Evolutionary conservation across 345 rosid genomes (phyloP).

Genomic region (Acer campestre): DNA sequence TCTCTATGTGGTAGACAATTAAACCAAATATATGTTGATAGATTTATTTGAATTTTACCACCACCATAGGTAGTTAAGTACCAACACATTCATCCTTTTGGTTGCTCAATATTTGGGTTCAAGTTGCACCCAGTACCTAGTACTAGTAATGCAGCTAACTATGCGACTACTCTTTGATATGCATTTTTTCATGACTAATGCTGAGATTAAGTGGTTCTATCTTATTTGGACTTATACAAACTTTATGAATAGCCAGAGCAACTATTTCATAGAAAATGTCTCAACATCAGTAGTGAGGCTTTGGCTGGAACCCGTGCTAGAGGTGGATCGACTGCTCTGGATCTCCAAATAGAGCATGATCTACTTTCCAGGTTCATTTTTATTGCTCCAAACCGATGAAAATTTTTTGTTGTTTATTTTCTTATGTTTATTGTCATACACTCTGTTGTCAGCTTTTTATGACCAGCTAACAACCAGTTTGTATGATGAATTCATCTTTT

Average conservation of each 20-base stretch:
- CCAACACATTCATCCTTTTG: not conserved
- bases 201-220: slow-evolving; percentile 20
- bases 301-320: slow-evolving; percentile 91
- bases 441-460: not conserved
- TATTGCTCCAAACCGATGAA: not conserved
- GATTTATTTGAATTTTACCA: not conserved
- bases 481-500: slow-evolving; percentile 1
- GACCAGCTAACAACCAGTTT: slow-evolving; percentile 5
- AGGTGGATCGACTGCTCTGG: slow-evolving; percentile 61
- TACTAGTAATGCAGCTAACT: not conserved
- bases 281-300: slow-evolving; percentile 75
- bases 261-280: slow-evolving; percentile 77
- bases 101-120: not conserved
- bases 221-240: slow-evolving; percentile 46
- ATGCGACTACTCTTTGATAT: not conserved
- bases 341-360: slow-evolving; percentile 75
- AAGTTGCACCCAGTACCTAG: not conserved
- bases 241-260: slow-evolving; percentile 89
- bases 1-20: not conserved
- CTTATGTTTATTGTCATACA: not conserved
- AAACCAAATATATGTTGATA: not conserved
- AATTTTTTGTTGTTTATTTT: not conserved
- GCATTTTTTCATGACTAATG: not conserved
- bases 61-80: not conserved
- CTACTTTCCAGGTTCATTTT: slow-evolving; percentile 70